Evolutionary conservation across 2,329 filamentous ascomycete genomes (phyloP).

Genomic region (Colletotrichum noveboracense): DNA sequence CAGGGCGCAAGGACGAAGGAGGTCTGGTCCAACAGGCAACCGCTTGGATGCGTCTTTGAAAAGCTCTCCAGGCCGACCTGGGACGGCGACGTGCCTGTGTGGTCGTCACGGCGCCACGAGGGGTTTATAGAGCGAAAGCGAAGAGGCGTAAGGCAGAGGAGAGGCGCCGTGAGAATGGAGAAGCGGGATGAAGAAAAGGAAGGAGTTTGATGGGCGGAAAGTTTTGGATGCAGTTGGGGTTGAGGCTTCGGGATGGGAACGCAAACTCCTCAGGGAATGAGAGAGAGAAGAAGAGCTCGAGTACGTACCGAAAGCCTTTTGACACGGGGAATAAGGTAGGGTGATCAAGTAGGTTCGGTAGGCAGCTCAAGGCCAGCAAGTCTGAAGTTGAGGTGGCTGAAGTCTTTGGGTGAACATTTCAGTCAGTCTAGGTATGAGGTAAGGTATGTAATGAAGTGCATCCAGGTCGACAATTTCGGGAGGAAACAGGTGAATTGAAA

Average conservation of each 20-base stretch:
- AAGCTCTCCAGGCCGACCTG: background rate
- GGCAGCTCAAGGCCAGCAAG: background rate
- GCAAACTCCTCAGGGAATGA: background rate
- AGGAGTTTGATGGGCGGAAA: background rate
- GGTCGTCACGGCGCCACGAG: conserved; percentile 26
- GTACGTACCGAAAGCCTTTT: background rate
- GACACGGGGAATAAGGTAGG: background rate
- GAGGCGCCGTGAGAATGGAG: conserved; percentile 16
- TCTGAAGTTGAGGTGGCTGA: background rate
- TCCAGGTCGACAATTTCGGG: background rate
- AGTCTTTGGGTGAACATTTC: background rate
- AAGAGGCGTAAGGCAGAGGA: background rate
- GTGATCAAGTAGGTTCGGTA: background rate
- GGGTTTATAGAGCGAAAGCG: conserved; percentile 18
- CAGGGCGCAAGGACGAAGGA: background rate
- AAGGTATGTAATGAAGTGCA: background rate
- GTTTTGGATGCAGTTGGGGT: background rate
- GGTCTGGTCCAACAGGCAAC: background rate
- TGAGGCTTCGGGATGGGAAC: background rate
- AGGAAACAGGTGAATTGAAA: background rate
- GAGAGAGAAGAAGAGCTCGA: background rate
- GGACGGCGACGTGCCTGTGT: conserved; percentile 24
- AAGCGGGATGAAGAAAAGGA: background rate
- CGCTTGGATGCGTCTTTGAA: background rate
- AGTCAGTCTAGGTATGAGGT: background rate